Evolutionary conservation across 2,329 filamentous ascomycete species (phyloP), one percentile per base, ranked within the genome.

Genomic region (Sarocladium strictum): DNA sequence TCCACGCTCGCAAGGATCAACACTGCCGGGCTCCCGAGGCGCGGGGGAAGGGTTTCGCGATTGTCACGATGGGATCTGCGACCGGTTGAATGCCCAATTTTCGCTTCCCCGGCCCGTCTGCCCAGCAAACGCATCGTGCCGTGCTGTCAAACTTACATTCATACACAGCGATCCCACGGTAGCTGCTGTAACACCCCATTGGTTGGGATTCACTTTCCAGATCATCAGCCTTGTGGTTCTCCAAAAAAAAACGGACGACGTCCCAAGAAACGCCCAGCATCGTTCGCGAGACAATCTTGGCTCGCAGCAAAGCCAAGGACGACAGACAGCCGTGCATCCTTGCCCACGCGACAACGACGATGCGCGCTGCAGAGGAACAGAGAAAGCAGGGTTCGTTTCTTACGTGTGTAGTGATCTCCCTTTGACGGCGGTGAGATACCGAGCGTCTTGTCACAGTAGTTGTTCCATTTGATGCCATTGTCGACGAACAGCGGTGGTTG

Each of bases 141-240:
- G n/a, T n/a, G n/a, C n/a, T n/a, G n/a, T n/a, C n/a, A n/a, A 19
- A 71, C 78, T 65, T 68, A 80, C 78, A 67, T 79, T 77, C 71
- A 81, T 71, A 63, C 79, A 81, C 24, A 81, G 62, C 17, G 59
- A 63, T 35, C 76, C 76, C 2, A 63, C 60, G 15, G 67, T 63
- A 10, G 67, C 67, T 12, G 65, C 60, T 21, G 67, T 59, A 62
- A 75, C 71, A 59, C 75, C 76, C 78, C 78, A 81, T 65, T 79
- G 78, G 59, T 81, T 81, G 47, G 78, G 78, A 60, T 81, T 80
- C 54, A 80, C 78, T 80, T 55, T 15, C 33, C 33, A 19, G 41
- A 29, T 47, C 41, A 29, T 59, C 33, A 60, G 58, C 52, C 47
- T 35, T 35, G 17, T 17, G 7, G 2, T 23, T 35, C 40, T 40